A percentile compares a stretch with the other conserved stretches of the same genome.
Evolutionary conservation across 2,329 filamentous ascomycete genomes (phyloP).

Genomic region (Xylaria sp.): DNA sequence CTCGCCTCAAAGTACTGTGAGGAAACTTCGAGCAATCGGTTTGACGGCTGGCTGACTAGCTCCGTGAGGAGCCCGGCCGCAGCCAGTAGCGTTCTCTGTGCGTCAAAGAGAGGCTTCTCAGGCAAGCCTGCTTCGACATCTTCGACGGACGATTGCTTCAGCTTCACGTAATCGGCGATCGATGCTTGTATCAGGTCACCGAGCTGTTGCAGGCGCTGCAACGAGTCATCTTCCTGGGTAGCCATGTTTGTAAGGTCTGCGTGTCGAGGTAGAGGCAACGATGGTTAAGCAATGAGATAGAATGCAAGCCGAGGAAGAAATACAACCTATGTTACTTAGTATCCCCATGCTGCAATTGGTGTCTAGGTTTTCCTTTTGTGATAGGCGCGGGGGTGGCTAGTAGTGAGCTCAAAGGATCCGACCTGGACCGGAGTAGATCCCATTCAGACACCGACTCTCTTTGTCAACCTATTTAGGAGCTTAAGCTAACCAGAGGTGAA

Average conservation of each 20-base stretch:
- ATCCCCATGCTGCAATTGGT: too few species aligned
- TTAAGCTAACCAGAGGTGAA: too few species aligned
- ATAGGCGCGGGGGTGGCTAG: too few species aligned
- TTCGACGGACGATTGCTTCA: neutral
- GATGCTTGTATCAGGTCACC: slow-evolving; percentile 29
- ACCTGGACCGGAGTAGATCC: too few species aligned
- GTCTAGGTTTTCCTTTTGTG: too few species aligned
- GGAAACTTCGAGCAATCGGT: slow-evolving; percentile 42
- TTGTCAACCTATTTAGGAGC: too few species aligned
- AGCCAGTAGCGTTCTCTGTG: slow-evolving; percentile 41
- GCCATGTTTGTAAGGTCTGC: slow-evolving; percentile 10
- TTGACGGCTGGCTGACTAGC: slow-evolving; percentile 42
- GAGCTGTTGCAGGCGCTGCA: slow-evolving; percentile 25
- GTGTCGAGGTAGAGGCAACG: too few species aligned
- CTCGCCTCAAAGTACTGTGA: slow-evolving; percentile 44
- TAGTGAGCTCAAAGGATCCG: too few species aligned
- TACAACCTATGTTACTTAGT: too few species aligned
- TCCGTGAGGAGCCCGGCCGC: slow-evolving; percentile 44
- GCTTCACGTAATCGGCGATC: slow-evolving; percentile 19
- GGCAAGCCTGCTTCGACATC: slow-evolving; percentile 12
- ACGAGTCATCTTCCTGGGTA: slow-evolving; percentile 14
- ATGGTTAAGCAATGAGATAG: too few species aligned
- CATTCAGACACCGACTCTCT: too few species aligned
- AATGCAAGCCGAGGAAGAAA: too few species aligned
- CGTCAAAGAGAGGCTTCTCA: slow-evolving; percentile 39